Evolutionary conservation across 2,329 filamentous ascomycete genomes (phyloP), one percentile per base, ranked within the genome.

Genomic region (Fusarium concolor): DNA sequence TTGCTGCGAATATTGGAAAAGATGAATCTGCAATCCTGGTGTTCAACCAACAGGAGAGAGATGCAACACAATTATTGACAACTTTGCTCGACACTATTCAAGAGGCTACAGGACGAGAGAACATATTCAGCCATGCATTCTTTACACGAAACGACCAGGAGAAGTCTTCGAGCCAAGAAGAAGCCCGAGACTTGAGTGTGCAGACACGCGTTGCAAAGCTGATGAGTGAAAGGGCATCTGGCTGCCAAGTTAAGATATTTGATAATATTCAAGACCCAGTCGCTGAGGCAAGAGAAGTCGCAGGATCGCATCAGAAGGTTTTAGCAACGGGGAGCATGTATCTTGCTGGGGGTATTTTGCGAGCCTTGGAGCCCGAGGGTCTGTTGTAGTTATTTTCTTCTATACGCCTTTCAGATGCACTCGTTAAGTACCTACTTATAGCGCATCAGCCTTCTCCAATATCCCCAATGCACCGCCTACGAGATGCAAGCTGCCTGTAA

Each of bases 41-140:
- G 46, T 98, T 98, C 84, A 97, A 97, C 78, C 95, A 97, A 78
- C 93, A 97, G 75, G 93, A 93, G 11, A 88, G 94, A 31, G 90
- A 97, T 74, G 92, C 92, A 7, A 80, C 82, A 6, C 82, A 86
- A 17, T 84, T 96, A 2, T 86, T 95, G 4, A 80, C 79, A 31
- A 85, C 84, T 0, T 81, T 97, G 3, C 83, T 93, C 56, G 76
- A 82, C 11, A 87, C 87, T 4, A 80, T 92, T 12, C 49, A 52
- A 74, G 77, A 44, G 64, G 79, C 55, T 74, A 80, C 57, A 47
- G 83, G 54, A 47, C 78, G 61, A 72, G 79, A 39, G 3, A 53
- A 73, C 78, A 65, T 81, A 0, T 97, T 97, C 76, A 86, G 86
- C 4, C 86, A 92, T 62, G 93, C 90, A 12, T 82, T 97, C 9